These are phyloP conservation scores for Calcarisporium arbuscula DNA, from an alignment of 2,329 filamentous ascomycete species.

Conservation along the genomic window DNA sequence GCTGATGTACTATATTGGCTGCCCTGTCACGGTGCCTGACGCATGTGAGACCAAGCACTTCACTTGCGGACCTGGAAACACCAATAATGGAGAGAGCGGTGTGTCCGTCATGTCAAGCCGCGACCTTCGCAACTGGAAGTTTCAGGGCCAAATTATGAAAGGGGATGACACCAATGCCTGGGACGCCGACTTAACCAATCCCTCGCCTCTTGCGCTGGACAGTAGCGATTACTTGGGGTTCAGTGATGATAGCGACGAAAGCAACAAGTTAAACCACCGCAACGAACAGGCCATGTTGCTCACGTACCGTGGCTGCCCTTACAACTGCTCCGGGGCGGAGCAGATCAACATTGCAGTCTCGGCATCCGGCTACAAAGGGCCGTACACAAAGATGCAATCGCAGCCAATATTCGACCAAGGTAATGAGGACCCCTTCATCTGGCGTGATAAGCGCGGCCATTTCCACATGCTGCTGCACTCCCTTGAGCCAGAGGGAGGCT, in stretches of 20 bases:
- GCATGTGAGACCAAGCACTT: constrained; percentile 10
- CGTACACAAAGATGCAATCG: constrained; percentile 12
- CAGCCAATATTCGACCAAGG: constrained; percentile 12
- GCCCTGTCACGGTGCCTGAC: constrained; percentile 3
- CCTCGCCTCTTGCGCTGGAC: constrained; percentile 30
- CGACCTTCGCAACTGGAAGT: constrained; percentile 12
- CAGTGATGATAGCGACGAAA: no score
- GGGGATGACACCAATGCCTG: constrained; percentile 11
- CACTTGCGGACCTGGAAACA: constrained; percentile 14
- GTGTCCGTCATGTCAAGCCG: constrained; percentile 20
- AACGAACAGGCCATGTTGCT: constrained; percentile 12
- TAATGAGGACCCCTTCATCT: constrained; percentile 26
- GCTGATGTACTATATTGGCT: constrained; percentile 38
- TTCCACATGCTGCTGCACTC: constrained; percentile 26
- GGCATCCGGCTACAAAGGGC: constrained; percentile 7
- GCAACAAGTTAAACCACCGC: no score
- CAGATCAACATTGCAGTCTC: constrained; percentile 14
- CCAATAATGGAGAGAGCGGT: constrained; percentile 15
- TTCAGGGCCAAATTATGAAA: constrained; percentile 11
- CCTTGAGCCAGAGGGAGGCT: constrained; percentile 19
- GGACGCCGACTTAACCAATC: constrained; percentile 32
- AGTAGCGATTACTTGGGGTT: no score
- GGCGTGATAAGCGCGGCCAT: constrained; percentile 25
- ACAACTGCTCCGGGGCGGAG: constrained; percentile 11
- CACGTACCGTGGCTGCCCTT: constrained; percentile 14